A percentile compares a stretch with the other conserved stretches of the same genome.
These are phyloP conservation scores for Penicillium sp. DNA, from an alignment of 2,329 filamentous ascomycete species.

Conservation along the genomic window DNA sequence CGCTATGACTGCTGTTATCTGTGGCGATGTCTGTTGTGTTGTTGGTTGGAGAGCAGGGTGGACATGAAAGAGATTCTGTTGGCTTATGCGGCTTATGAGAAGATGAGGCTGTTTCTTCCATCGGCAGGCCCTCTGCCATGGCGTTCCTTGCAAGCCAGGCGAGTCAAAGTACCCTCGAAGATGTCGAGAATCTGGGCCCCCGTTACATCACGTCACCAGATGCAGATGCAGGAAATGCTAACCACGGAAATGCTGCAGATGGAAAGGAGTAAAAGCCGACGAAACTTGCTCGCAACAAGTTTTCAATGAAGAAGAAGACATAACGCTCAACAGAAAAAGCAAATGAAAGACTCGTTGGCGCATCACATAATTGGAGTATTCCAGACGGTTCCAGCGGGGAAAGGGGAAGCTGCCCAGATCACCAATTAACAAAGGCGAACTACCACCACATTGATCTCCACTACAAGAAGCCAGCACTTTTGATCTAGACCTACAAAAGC, in stretches of 20 bases:
- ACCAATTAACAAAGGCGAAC: constrained; percentile 1
- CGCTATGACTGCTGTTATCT: constrained; percentile 15
- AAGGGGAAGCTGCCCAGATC: constrained; percentile 8
- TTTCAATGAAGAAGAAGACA: neutral
- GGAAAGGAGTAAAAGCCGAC: neutral
- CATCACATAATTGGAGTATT: constrained; percentile 14
- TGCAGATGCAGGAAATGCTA: neutral
- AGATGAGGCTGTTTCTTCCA: neutral
- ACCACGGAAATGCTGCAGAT: neutral
- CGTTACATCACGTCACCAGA: constrained; percentile 1
- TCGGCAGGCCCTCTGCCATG: constrained; percentile 1
- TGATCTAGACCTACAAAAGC: neutral
- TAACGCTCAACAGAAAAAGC: neutral
- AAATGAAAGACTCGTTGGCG: constrained; percentile 3
- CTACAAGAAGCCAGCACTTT: neutral
- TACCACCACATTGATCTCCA: neutral
- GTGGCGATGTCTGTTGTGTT: neutral
- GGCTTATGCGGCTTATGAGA: neutral
- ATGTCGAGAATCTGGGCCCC: neutral
- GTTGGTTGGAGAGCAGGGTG: neutral
- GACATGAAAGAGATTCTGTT: neutral
- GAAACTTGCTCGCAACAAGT: neutral
- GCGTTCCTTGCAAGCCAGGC: neutral
- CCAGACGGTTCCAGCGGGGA: constrained; percentile 28
- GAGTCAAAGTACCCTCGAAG: neutral